These are phyloP conservation scores for Lichtheimia hyalospora DNA, from an alignment of 371 early-diverging fungal species.

Conservation along the genomic window DNA sequence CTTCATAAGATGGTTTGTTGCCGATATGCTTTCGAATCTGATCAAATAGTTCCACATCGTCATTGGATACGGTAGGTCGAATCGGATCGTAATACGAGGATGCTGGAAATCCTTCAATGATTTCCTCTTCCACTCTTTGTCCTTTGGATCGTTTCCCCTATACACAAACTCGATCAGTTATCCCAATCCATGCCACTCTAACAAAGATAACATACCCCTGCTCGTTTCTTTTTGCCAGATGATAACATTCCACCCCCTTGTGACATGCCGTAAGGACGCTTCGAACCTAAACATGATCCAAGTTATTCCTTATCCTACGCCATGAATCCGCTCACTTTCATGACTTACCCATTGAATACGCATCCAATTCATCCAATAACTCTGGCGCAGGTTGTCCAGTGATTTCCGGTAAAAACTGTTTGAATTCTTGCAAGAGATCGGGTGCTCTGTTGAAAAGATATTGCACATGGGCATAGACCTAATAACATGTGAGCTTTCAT, in stretches of 20 bases:
- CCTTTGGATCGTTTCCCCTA: constrained; percentile 6
- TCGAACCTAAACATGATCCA: not conserved
- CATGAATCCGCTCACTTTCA: not conserved
- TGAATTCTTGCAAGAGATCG: constrained; percentile 92
- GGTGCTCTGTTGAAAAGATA: constrained; percentile 74
- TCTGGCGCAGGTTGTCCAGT: constrained; percentile 3
- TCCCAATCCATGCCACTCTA: not conserved
- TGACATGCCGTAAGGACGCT: constrained; percentile 2
- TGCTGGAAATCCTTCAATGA: not conserved
- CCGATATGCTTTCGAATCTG: constrained; percentile 83
- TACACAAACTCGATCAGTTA: constrained; percentile 6
- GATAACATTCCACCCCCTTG: not conserved
- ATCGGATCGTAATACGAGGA: constrained; percentile 22
- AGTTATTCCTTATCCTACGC: not conserved
- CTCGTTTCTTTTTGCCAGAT: constrained; percentile 1
- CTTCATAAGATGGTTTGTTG: constrained; percentile 87
- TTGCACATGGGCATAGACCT: constrained; percentile 77
- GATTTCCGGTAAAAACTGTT: constrained; percentile 86
- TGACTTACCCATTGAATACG: constrained; percentile 9
- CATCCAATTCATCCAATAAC: not conserved
- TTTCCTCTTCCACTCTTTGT: not conserved
- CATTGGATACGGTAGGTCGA: constrained; percentile 47
- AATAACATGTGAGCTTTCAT: not conserved
- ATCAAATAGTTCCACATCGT: constrained; percentile 93
- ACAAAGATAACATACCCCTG: too few species aligned